Base-by-base conservation (phyloP, 2,329 filamentous ascomycete species). In the Penicillium freii region DNA sequence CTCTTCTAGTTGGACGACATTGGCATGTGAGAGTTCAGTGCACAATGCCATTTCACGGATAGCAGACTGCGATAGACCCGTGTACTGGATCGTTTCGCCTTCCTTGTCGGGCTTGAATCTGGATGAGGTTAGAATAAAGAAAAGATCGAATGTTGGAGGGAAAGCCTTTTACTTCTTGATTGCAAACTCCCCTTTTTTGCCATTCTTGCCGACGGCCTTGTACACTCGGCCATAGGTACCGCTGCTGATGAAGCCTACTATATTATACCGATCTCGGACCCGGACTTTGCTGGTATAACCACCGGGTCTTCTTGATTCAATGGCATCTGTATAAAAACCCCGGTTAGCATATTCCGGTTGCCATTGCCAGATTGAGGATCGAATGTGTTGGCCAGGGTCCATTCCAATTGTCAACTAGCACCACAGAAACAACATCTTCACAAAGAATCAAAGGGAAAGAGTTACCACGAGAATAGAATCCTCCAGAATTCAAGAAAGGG, bases 191-290 rank as follows among this genome's bases (percentile, higher is more conserved):
- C 90, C 90, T 51, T 85, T 78, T 73, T 87, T 80, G 67, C 87
- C 85, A 78, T 89, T 83, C 63, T 88, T 87, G 66, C 90, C 87
- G 43, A 91, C 81, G 19, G 94, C 94, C 73, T 99, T 99, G 84
- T 97, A 99, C 8, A 99, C 94, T 33, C 94, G 88, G 36, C 94
- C 94, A 84, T 99, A 99, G 17, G 94, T 99, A 46, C 94, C 94
- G 66, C 91, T 96, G 72, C 91, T 96, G 68, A 99, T 99, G 81
- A 99, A 99, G 43, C 94, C 94, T 56, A 99, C 88, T 68, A 99
- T 94, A 68, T 94, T 92, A 78, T 97, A 99, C 65, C 90, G 89
- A 75, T 97, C 93, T 59, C 89, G 88, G 57, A 97, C 91, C 61
- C 91, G 88, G 62, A 94, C 90, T 76, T 96, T 96, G 72, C 80